A percentile compares a stretch with the other conserved stretches of the same genome.
These are phyloP conservation scores for Penicillium silybi DNA, from an alignment of 495 filamentous ascomycete genomes.

Conservation along the genomic window DNA sequence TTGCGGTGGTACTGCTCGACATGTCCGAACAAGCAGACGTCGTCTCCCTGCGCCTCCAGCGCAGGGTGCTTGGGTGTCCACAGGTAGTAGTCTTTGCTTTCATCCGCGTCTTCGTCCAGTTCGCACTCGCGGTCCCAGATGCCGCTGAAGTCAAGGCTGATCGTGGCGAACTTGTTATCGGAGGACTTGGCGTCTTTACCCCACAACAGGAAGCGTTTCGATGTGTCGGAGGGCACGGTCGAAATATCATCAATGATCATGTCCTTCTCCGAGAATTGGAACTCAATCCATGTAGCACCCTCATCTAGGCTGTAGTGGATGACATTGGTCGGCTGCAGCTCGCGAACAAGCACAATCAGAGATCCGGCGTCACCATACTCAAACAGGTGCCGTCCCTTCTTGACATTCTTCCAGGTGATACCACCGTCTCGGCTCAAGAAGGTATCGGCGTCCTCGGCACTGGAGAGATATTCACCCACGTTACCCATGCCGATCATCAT, in stretches of 20 bases:
- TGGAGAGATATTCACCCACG: conserved; percentile 62
- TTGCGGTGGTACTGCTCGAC: conserved; percentile 87
- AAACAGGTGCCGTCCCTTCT: conserved; percentile 84
- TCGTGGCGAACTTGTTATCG: conserved; percentile 51
- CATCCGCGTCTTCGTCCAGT: conserved; percentile 58
- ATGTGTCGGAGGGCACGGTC: conserved; percentile 84
- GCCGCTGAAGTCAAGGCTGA: conserved; percentile 85
- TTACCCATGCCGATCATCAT: conserved; percentile 91
- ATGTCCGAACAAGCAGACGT: conserved; percentile 83
- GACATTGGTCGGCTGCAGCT: conserved; percentile 57
- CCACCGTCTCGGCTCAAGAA: conserved; percentile 88
- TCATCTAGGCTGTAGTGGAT: conserved; percentile 77
- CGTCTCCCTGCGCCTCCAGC: conserved; percentile 51
- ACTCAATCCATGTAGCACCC: conserved; percentile 70
- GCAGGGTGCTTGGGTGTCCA: conserved; percentile 81
- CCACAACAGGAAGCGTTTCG: conserved; percentile 89
- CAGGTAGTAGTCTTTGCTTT: conserved; percentile 72
- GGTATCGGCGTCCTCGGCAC: conserved; percentile 64
- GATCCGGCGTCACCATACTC: conserved; percentile 93
- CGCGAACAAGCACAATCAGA: conserved; percentile 76
- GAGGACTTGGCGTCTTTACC: conserved; percentile 45
- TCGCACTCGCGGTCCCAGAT: conserved; percentile 66
- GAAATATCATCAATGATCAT: conserved; percentile 72
- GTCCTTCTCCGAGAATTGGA: conserved; percentile 66
- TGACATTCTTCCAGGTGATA: conserved; percentile 78